phyloP scores from a whole-genome alignment of 352 stramenopile species.

The Phytopythium delawarense region DNA sequence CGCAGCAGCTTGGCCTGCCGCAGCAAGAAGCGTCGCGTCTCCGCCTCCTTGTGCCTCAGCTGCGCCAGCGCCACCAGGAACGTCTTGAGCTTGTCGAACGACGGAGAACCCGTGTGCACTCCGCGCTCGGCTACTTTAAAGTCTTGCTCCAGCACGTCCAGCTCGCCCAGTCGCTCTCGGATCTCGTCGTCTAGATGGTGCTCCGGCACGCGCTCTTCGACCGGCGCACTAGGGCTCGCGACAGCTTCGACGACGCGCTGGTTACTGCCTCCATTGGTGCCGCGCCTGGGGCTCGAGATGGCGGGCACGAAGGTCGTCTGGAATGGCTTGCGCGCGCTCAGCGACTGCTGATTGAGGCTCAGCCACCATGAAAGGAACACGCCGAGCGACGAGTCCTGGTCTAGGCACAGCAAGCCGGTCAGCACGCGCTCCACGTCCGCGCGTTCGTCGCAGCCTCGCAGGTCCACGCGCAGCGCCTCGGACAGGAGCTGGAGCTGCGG shows the following conservation, averaged over 20 bases:
- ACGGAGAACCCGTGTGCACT: slow-evolving; percentile 47
- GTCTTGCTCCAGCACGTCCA: slow-evolving; percentile 41
- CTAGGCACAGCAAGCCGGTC: slow-evolving; percentile 56
- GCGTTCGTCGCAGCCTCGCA: slow-evolving; percentile 52
- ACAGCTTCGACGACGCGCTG: not conserved
- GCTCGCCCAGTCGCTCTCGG: slow-evolving; percentile 23
- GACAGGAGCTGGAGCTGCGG: slow-evolving; percentile 40
- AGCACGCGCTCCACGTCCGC: slow-evolving; percentile 57
- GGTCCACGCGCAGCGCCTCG: slow-evolving; percentile 59
- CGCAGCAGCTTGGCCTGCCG: slow-evolving; percentile 42
- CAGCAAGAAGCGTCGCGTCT: slow-evolving; percentile 46
- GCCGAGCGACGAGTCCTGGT: slow-evolving; percentile 68
- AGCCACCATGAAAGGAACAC: slow-evolving; percentile 70
- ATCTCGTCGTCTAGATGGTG: slow-evolving; percentile 66
- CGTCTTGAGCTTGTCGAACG: slow-evolving; percentile 75
- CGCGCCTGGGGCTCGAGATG: slow-evolving; percentile 13
- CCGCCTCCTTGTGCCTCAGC: slow-evolving; percentile 57
- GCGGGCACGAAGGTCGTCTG: slow-evolving; percentile 62
- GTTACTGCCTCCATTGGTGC: not conserved
- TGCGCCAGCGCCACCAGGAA: slow-evolving; percentile 62
- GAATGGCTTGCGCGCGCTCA: slow-evolving; percentile 38
- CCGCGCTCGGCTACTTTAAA: slow-evolving; percentile 62
- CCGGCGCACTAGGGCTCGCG: not conserved
- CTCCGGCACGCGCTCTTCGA: slow-evolving; percentile 29
- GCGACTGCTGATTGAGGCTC: slow-evolving; percentile 20